Conservation (phyloP, 2,329 filamentous ascomycete species). For the Ascochyta fabae region DNA sequence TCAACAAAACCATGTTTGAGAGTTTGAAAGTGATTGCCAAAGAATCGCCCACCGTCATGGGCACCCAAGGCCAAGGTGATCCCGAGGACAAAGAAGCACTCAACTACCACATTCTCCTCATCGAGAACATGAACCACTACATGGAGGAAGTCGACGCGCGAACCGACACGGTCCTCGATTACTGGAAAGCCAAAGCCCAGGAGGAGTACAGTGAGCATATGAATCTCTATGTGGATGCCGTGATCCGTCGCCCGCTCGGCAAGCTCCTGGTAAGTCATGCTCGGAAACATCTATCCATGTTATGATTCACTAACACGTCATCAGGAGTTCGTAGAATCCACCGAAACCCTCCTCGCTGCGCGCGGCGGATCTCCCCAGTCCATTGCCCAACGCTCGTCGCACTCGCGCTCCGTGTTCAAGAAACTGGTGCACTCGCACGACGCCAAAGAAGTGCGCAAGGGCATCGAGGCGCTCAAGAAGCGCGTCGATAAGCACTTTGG, state of each 20-base stretch:
- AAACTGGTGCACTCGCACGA: constrained; percentile 85
- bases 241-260: constrained; percentile 87
- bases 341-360: constrained; percentile 73
- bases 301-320: constrained; percentile 16
- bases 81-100: constrained; percentile 94
- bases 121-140: constrained; percentile 99
- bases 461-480: constrained; percentile 88
- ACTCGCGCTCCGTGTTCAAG: constrained; percentile 82
- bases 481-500: constrained; percentile 97
- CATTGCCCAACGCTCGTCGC: constrained; percentile 81
- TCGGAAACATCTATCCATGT: neutral
- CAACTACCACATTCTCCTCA: constrained; percentile 95
- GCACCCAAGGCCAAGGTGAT: constrained; percentile 63
- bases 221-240: constrained; percentile 82
- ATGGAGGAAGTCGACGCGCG: constrained; percentile 85
- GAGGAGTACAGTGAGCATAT: constrained; percentile 86
- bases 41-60: constrained; percentile 62
- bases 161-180: constrained; percentile 75
- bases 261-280: constrained; percentile 69
- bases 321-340: constrained; percentile 84
- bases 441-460: constrained; percentile 82
- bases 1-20: constrained; percentile 96
- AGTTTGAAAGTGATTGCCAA: constrained; percentile 93
- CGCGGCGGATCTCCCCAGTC: constrained; percentile 57
- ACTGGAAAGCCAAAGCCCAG: constrained; percentile 80